phyloP scores from a whole-genome alignment of 225 moss, liverwort and hornwort genomes.

The Polytrichum commune region DNA sequence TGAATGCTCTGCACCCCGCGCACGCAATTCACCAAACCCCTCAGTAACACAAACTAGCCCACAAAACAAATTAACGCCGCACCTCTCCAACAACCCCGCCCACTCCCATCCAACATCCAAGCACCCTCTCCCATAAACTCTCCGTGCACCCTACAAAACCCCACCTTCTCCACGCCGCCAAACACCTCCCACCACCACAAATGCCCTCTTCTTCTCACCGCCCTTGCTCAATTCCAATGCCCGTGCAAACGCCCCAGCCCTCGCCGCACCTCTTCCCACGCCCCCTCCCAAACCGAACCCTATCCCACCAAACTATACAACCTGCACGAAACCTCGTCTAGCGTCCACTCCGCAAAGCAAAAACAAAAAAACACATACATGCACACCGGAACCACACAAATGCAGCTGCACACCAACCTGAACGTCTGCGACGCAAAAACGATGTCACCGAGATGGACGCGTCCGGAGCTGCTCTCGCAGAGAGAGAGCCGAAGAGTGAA shows the following conservation, averaged over 20 bases:
- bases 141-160: too few species aligned
- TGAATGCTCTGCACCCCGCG: background rate
- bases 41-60: background rate
- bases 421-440: background rate
- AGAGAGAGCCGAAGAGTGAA: slow-evolving; percentile 7
- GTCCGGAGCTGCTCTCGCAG: slow-evolving; percentile 30
- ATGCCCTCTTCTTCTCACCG: too few species aligned
- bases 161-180: too few species aligned
- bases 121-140: background rate
- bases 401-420: background rate
- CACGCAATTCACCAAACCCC: background rate
- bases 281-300: too few species aligned
- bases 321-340: background rate
- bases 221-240: too few species aligned
- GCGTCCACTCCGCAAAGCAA: fast-evolving
- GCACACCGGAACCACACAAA: background rate
- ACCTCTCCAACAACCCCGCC: background rate
- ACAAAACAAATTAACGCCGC: background rate
- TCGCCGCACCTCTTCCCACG: too few species aligned
- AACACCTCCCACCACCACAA: too few species aligned
- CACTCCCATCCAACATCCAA: background rate
- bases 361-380: too few species aligned
- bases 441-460: background rate
- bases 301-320: background rate
- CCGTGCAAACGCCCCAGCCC: too few species aligned